Evolutionary conservation across 2,329 filamentous ascomycete species (phyloP).

Genomic region (Mycosphaerella arachidis): DNA sequence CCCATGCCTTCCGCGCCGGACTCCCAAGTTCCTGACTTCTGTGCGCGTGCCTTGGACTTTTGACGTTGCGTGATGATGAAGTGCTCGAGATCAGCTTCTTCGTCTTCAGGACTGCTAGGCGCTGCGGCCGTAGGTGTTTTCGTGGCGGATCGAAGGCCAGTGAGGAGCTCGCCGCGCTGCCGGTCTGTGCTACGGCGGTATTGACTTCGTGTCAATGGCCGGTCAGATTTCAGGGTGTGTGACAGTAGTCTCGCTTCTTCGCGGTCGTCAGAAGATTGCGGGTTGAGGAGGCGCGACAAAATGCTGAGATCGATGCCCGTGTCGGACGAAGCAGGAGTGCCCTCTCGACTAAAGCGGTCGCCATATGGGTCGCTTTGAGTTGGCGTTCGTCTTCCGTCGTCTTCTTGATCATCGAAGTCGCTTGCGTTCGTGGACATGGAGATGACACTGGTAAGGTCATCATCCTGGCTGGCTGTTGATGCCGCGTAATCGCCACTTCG

Average conservation of each 20-base stretch:
- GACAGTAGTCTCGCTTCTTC: conserved; percentile 78
- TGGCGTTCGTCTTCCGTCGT: conserved; percentile 63
- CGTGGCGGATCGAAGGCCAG: conserved; percentile 38
- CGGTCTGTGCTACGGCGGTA: conserved; percentile 65
- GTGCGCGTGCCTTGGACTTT: conserved; percentile 39
- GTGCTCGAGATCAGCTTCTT: conserved; percentile 55
- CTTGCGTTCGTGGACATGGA: conserved; percentile 54
- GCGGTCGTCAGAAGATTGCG: conserved; percentile 69
- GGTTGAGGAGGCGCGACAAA: conserved; percentile 79
- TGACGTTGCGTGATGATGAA: conserved; percentile 54
- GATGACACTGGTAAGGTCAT: conserved; percentile 76
- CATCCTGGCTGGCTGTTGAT: conserved; percentile 55
- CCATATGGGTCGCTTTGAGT: conserved; percentile 60
- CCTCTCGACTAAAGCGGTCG: conserved; percentile 39
- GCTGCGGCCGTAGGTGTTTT: conserved; percentile 31
- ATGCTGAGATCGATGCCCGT: conserved; percentile 24
- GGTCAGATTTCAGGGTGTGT: conserved; percentile 67
- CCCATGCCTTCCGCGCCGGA: conserved; percentile 70
- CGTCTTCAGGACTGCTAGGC: conserved; percentile 46
- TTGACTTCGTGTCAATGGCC: conserved; percentile 74
- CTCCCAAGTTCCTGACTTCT: conserved; percentile 52
- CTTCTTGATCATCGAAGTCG: conserved; percentile 42
- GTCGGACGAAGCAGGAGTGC: conserved; percentile 52
- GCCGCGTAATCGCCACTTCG: conserved; percentile 73
- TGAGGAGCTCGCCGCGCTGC: conserved; percentile 65